Evolutionary conservation across 768 basidiomycete genomes (phyloP), one percentile per base, ranked within the genome.

Genomic region (Tricholoma terreum): DNA sequence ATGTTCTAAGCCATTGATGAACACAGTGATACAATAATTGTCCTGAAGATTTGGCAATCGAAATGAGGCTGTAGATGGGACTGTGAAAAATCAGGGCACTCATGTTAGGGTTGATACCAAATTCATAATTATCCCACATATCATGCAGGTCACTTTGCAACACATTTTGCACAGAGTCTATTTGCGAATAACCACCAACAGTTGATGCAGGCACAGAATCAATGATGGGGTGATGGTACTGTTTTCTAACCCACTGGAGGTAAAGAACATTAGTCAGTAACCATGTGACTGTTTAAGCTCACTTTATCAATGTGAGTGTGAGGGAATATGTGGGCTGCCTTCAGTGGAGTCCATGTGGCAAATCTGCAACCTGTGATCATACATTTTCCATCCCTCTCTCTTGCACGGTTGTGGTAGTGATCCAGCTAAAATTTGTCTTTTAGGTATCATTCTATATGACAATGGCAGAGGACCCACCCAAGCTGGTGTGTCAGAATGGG

Each of bases 11-110:
- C 68, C 69, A 35, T 64, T 58, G 27, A 61, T 64, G 60, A 73
- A 72, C 19, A 64, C 63, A 12, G 67, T 68, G 46, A 73, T 64
- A 14, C 62, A 60, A 46, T 72, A 69, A 52, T 65, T 64, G 53
- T 71, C 61, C 72, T 74, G 53, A 34, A 24, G 42, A 58, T 3
- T 31, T 27, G 45, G n/a, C 40, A 55, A 22, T 53, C 14, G n/a
- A 46, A 30, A 27, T 21, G 15, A 35, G 4, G 21, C 21, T 35
- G 17, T 52, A 55, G 11, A 38, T n/a, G n/a, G n/a, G n/a, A 53
- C 42, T 48, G 7, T 24, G 8, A 50, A 14, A 35, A 36, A 49
- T 43, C 38, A 50, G n/a, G 43, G 19, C 17, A 63, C 60, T 51
- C 55, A 67, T 58, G 14, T 61, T 57, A 3, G 63, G 60, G 58